Evolutionary conservation across 768 basidiomycete genomes (phyloP).

Genomic region (Termitomyces sp.): DNA sequence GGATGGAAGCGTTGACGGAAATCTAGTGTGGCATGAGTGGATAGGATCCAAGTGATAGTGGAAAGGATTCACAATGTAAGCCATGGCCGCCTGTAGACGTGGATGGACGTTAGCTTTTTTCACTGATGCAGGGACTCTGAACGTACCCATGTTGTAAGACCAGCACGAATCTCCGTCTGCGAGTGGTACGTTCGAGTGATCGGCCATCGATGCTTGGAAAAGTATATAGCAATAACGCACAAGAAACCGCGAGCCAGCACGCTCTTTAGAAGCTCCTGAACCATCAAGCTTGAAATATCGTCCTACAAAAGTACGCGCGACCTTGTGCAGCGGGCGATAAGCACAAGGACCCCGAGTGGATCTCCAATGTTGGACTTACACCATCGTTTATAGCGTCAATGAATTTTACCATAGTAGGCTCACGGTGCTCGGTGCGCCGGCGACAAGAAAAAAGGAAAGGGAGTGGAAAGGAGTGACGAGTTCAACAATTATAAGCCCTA

Average conservation of each 20-base stretch:
- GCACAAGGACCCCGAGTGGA: not conserved
- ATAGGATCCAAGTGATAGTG: not conserved
- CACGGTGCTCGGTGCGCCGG: constrained; percentile 5
- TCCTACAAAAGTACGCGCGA: constrained; percentile 45
- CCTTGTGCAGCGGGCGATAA: constrained; percentile 22
- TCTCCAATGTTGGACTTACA: constrained; percentile 16
- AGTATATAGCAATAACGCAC: constrained; percentile 23
- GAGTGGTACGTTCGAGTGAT: not conserved
- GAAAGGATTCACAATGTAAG: constrained; percentile 60
- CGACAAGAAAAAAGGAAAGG: not conserved
- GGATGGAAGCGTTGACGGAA: constrained; percentile 79
- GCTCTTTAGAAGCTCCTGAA: constrained; percentile 57
- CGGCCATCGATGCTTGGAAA: not conserved
- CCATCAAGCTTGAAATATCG: constrained; percentile 74
- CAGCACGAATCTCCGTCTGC: constrained; percentile 75
- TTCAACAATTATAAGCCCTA: not conserved
- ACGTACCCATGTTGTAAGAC: constrained; percentile 76
- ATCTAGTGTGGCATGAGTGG: constrained; percentile 38
- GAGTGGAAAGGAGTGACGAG: not conserved
- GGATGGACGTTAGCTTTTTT: constrained; percentile 3
- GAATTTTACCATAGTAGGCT: constrained; percentile 16
- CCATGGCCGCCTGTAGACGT: constrained; percentile 62
- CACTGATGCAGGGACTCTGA: not conserved
- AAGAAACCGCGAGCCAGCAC: constrained; percentile 59
- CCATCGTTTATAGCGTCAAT: constrained; percentile 21